A percentile compares a stretch with the other conserved stretches of the same genome.
Conservation (phyloP, 306 rosid species). For the Urtica urens region DNA sequence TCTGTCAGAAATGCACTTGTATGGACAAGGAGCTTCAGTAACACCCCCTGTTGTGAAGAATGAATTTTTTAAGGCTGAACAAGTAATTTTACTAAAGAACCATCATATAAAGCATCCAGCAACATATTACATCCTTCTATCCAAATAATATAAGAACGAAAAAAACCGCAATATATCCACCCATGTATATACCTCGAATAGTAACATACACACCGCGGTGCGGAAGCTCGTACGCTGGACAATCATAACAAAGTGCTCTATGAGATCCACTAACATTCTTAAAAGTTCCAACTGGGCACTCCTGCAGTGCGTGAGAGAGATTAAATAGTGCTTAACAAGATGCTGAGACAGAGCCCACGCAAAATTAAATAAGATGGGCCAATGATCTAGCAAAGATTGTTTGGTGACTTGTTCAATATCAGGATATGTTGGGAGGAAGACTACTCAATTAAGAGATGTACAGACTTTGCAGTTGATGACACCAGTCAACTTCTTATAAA, state of each 20-base stretch:
- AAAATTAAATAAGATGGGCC: too few species aligned
- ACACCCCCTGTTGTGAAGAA: slow-evolving; percentile 35
- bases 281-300: slow-evolving; percentile 88
- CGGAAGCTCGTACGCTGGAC: slow-evolving; percentile 62
- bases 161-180: slow-evolving; percentile 3
- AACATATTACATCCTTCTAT: slow-evolving; percentile 10
- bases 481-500: too few species aligned
- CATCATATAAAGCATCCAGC: slow-evolving; percentile 6
- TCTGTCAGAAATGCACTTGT: slow-evolving; percentile 39
- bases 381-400: too few species aligned
- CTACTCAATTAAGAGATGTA: too few species aligned
- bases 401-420: too few species aligned
- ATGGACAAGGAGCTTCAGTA: slow-evolving; percentile 42
- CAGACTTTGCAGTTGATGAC: too few species aligned
- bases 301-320: slow-evolving; percentile 65
- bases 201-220: slow-evolving; percentile 53
- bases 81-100: slow-evolving; percentile 14
- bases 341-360: background rate
- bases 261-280: slow-evolving; percentile 82
- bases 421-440: too few species aligned
- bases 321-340: background rate
- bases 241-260: slow-evolving; percentile 50
- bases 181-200: slow-evolving; percentile 52
- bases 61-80: background rate
- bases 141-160: background rate